Evolutionary conservation across 176 grass and related monocot genomes (phyloP), one percentile per base, ranked within the genome.

Genomic region (Carex scoparia): DNA sequence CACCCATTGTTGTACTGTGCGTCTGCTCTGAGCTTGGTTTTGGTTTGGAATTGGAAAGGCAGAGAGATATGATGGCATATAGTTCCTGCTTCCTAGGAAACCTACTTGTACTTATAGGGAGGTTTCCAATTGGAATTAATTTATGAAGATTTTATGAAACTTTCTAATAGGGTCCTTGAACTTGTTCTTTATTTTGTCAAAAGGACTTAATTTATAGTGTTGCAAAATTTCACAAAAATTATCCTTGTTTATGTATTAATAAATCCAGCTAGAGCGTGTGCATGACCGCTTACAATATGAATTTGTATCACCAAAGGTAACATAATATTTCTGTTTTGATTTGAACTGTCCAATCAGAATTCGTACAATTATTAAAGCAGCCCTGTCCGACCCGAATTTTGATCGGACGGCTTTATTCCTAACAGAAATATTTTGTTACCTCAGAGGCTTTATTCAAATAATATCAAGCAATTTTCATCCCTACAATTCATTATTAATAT

Each of bases 1-100:
- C 65, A 9, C 94, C 94, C 94, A 97, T 94, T 72, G 53, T 61
- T 0, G n/a, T 12, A 74, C n/a, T 27, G 10, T 75, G 70, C n/a
- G 35, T 53, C 46, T 28, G 44, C 10, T 6, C 19, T 28, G 42
- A 30, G n/a, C 6, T 42, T 44, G n/a, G 27, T 18, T 10, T 40
- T 72, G 13, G 40, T 4, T 73, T 40, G 69, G 10, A 40, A 77
- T 73, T 40, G 69, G 10, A 40, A 77, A 7, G 30, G 9, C 12
- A 28, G 44, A 77, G 70, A 49, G 30, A 37, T 33, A 48, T 59
- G 28, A 28, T 54, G 57, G 28, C 32, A 60, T 27, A 37, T 65
- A n/a, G 19, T 0, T 48, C 18, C 23, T 23, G 23, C 23, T 23
- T 23, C 23, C 64, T 28, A 46, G 60, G 60, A 61, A 64, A 14